A percentile compares a stretch with the other conserved stretches of the same genome.
Evolutionary conservation across 805 yeast species (phyloP).

Genomic region (Pichia cabralensis): DNA sequence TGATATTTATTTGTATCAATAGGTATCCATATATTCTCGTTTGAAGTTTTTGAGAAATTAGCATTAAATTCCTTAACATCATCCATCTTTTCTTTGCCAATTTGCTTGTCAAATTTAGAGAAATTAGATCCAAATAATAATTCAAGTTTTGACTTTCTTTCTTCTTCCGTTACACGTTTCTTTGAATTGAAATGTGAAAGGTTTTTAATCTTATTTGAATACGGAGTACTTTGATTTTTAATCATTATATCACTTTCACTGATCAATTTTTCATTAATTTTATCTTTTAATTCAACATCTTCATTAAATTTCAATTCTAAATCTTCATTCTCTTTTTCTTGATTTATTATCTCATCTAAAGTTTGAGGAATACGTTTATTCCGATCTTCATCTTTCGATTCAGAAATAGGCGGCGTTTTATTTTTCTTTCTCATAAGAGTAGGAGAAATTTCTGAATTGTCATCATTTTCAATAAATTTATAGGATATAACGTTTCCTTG

Average conservation of each 20-base stretch:
- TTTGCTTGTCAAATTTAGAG: not conserved
- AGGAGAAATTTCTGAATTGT: not conserved
- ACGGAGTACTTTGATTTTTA: constrained; percentile 14
- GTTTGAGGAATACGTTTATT: not conserved
- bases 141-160: too few relatives aligned
- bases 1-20: constrained; percentile 23
- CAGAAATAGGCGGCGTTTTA: not conserved
- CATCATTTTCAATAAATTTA: not conserved
- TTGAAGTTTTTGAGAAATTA: not conserved
- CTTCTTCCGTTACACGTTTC: too few relatives aligned
- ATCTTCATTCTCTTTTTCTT: not conserved
- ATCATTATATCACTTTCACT: constrained; percentile 3
- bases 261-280: not conserved
- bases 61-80: not conserved
- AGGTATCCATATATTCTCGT: constrained; percentile 16
- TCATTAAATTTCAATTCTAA: not conserved
- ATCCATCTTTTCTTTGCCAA: constrained; percentile 1
- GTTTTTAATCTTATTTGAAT: constrained; percentile 1
- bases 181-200: not conserved
- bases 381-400: not conserved
- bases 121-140: too few relatives aligned
- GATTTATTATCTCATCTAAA: not conserved
- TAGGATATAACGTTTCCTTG: too few relatives aligned
- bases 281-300: not conserved
- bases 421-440: constrained; percentile 3